Percentiles rank a stretch among this genome's conserved stretches.
phyloP scores from a whole-genome alignment of 2,329 filamentous ascomycete genomes.

The Stagonosporopsis vannaccii region DNA sequence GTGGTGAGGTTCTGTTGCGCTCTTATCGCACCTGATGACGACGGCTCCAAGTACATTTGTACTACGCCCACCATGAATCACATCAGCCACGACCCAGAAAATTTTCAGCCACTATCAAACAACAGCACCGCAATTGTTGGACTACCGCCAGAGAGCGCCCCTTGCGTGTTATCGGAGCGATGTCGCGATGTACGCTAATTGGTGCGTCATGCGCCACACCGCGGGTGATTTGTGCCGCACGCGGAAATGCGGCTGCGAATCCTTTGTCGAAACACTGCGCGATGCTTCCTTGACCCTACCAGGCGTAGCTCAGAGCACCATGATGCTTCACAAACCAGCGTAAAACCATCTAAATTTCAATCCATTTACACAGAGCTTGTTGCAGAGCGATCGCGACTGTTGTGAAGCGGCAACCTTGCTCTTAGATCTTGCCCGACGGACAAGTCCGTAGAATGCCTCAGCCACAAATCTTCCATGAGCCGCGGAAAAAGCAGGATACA shows the following conservation, averaged over 20 bases:
- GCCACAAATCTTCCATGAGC: neutral
- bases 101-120: constrained; percentile 13
- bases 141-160: constrained; percentile 3
- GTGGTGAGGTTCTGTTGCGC: neutral
- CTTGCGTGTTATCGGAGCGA: constrained; percentile 10
- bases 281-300: neutral
- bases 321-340: neutral
- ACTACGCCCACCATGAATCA: constrained; percentile 1
- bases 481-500: constrained; percentile 4
- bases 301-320: neutral
- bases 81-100: constrained; percentile 17
- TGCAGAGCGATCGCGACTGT: neutral
- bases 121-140: neutral
- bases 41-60: constrained; percentile 3
- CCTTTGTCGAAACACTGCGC: neutral
- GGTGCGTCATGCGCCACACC: constrained; percentile 15
- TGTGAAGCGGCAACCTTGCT: neutral
- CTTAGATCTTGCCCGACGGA: constrained; percentile 1
- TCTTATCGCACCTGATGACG: neutral
- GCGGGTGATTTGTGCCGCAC: constrained; percentile 5
- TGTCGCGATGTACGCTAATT: constrained; percentile 20
- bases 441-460: neutral
- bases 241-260: constrained; percentile 4
- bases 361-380: neutral
- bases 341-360: neutral